Base-by-base conservation (phyloP, 1,284 basidiomycete species). In the Pyrrhoderma lamaoense region DNA sequence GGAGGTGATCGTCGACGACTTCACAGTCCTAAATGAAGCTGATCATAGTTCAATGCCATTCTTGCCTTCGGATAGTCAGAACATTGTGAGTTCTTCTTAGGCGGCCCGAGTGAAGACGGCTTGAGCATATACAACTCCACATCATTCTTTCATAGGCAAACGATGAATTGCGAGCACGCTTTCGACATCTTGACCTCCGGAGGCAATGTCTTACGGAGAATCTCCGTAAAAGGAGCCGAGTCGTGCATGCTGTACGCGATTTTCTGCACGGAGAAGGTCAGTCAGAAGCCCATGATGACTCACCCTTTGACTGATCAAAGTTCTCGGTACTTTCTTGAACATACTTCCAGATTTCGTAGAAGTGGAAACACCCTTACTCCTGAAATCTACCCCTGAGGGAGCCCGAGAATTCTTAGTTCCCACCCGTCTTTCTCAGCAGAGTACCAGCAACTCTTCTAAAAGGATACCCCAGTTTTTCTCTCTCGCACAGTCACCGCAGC, bases 371-470 rank as follows among this genome's bases (percentile, higher is more conserved):
- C 94, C 93, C 13, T 75, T 94, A 51, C 75, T 97, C n/a, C 79
- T 97, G 36, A 85, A 89, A 62, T 95, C 92, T 1, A 89, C 93
- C 2, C 92, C 93, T 1, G 94, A 97, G 70, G 93, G 94, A 25
- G 93, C 93, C 0, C 77, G 93, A 56, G 94, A 97, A 64, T 97
- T 93, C 64, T 79, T 97, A 42, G 93, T 97, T 38, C 93, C 94
- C 25, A 82, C 87, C n/a, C 84, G 94, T 45, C 61, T 74, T 42
- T 49, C 59, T 19, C 55, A 57, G 22, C 61, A 25, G 50, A 59
- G 45, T 56, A 59, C 45, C 56, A 57, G 55, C 39, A 35, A 43
- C 16, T 40, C 38, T 40, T 14, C 38, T 16, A 40, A 40, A 8
- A 25, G 19, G 3, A 40, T 22, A 40, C 49, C 93, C 2, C 71